phyloP scores from a whole-genome alignment of 176 grass and related monocot species.

The Secale cereale region DNA sequence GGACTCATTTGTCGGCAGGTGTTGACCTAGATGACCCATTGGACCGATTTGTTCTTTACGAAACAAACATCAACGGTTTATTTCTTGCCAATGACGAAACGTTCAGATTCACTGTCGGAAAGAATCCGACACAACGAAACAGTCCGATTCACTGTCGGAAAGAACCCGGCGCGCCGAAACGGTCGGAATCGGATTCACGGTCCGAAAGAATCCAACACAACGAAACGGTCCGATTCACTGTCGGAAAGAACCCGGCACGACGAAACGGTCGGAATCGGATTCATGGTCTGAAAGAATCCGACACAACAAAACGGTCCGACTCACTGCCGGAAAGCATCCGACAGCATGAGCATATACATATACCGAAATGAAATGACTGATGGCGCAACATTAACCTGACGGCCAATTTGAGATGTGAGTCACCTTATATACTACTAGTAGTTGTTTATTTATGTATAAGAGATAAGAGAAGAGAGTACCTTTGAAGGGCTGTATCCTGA shows the following conservation, averaged over 20 bases:
- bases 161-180: background rate
- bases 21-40: no score
- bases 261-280: background rate
- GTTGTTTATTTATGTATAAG: no score
- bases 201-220: background rate
- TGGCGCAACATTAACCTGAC: no score
- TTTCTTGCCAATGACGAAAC: background rate
- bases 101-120: background rate
- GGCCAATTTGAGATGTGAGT: no score
- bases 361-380: background rate
- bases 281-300: background rate
- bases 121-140: background rate
- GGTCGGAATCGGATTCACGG: background rate
- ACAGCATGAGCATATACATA: background rate
- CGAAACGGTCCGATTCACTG: background rate
- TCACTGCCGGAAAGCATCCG: background rate
- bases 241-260: background rate
- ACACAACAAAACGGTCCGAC: background rate
- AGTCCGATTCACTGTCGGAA: background rate
- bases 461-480: constrained; percentile 32
- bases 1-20: background rate
- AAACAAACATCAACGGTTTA: background rate
- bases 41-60: background rate
- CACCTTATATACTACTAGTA: no score
- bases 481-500: constrained; percentile 66